Evolutionary conservation across 1,284 basidiomycete genomes (phyloP).

Genomic region (Termitomyces sp.): DNA sequence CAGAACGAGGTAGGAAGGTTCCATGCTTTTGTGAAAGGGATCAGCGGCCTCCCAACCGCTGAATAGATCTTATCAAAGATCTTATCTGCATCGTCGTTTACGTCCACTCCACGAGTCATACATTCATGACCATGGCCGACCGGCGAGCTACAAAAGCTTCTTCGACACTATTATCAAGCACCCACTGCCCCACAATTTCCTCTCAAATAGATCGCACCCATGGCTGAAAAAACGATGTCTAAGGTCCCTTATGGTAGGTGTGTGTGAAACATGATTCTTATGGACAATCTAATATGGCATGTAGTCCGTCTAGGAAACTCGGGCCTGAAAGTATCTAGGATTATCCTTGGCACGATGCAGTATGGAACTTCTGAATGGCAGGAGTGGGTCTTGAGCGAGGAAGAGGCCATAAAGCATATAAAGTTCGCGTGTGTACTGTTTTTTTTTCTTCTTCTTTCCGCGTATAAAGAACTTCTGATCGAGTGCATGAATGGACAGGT

Average conservation of each 20-base stretch:
- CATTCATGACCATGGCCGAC: not conserved
- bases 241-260: not conserved
- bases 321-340: slow-evolving; percentile 46
- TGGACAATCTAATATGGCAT: not conserved
- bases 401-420: slow-evolving; percentile 55
- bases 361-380: slow-evolving; percentile 48
- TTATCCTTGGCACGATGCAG: slow-evolving; percentile 41
- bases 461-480: not conserved
- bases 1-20: too few relatives aligned
- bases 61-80: too few relatives aligned
- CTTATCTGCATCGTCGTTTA: too few relatives aligned
- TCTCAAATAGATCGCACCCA: not conserved
- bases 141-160: not conserved
- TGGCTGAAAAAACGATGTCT: not conserved
- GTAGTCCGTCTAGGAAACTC: slow-evolving; percentile 45
- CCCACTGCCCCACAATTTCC: not conserved
- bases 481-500: slow-evolving; percentile 26
- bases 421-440: slow-evolving; percentile 14
- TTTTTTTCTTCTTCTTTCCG: not conserved
- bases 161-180: not conserved
- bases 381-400: slow-evolving; percentile 51
- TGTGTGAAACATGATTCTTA: not conserved
- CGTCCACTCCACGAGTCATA: not conserved
- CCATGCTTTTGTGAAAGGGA: too few relatives aligned
- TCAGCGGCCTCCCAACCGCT: too few relatives aligned